Conservation (phyloP, 192 early-diverging fungal species). For the Powellomyces hirtus region DNA sequence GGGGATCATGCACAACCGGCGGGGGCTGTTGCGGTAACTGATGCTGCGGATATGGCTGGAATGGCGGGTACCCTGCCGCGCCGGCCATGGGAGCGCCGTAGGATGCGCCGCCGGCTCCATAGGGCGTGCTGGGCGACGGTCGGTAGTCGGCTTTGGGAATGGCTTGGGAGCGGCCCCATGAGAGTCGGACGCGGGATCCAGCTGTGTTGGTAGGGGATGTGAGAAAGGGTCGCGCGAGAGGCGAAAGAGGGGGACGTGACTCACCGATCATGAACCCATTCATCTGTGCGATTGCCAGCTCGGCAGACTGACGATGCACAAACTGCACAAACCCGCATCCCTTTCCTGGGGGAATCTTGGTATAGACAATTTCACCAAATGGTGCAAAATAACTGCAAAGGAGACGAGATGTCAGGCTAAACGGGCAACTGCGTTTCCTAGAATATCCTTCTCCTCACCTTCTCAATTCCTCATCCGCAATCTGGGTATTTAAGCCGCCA, state of each 20-base stretch:
- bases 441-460: too few relatives aligned
- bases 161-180: conserved; percentile 67
- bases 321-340: conserved; percentile 97
- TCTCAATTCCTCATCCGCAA: conserved; percentile 84
- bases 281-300: conserved; percentile 87
- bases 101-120: conserved; percentile 1
- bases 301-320: conserved; percentile 76
- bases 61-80: conserved; percentile 3
- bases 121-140: background rate
- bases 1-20: conserved; percentile 19
- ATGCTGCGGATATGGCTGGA: conserved; percentile 1
- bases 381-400: conserved; percentile 65
- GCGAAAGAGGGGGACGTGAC: too few relatives aligned
- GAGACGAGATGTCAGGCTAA: conserved; percentile 4
- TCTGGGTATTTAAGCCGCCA: conserved; percentile 79
- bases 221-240: background rate
- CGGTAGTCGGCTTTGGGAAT: background rate
- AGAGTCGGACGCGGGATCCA: conserved; percentile 63
- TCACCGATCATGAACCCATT: conserved; percentile 81
- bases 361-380: conserved; percentile 90
- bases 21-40: background rate
- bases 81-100: background rate
- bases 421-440: too few relatives aligned
- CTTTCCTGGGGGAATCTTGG: conserved; percentile 92
- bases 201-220: conserved; percentile 19